Evolutionary conservation across 192 early-diverging fungal genomes (phyloP).

Genomic region (Umbelopsis ramanniana): DNA sequence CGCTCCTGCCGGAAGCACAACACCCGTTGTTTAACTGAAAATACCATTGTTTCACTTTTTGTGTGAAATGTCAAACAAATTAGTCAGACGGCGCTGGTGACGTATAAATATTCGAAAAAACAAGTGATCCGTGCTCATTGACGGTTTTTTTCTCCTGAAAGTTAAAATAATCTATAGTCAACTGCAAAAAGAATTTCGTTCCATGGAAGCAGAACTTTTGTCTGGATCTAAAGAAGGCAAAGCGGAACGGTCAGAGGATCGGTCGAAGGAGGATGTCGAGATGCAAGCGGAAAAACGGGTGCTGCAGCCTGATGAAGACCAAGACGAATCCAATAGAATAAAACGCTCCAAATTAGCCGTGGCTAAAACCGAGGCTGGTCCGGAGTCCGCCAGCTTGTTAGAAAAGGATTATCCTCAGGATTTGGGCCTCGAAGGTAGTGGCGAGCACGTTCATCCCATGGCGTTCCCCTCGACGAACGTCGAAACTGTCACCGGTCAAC

Average conservation of each 20-base stretch:
- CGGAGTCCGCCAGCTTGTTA: background rate
- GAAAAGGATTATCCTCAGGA: background rate
- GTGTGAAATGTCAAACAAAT: background rate
- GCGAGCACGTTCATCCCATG: too few species aligned
- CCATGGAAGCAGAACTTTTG: constrained; percentile 5
- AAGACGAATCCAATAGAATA: background rate
- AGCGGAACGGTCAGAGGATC: background rate
- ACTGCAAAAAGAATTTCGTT: background rate
- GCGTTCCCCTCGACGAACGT: background rate
- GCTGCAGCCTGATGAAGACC: background rate
- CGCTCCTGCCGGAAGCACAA: too few species aligned
- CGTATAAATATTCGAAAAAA: background rate
- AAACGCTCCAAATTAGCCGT: background rate
- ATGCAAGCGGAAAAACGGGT: background rate
- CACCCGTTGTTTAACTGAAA: too few species aligned
- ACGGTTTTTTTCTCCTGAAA: background rate
- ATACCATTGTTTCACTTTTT: background rate
- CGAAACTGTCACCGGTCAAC: background rate
- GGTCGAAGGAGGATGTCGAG: background rate
- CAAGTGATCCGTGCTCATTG: background rate
- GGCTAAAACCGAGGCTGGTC: background rate
- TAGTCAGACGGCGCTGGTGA: background rate
- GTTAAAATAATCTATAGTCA: background rate
- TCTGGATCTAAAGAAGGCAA: background rate
- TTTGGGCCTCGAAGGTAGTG: too few species aligned